Evolutionary conservation across 352 stramenopile species (phyloP).

Genomic region (Globisporangium splendens): DNA sequence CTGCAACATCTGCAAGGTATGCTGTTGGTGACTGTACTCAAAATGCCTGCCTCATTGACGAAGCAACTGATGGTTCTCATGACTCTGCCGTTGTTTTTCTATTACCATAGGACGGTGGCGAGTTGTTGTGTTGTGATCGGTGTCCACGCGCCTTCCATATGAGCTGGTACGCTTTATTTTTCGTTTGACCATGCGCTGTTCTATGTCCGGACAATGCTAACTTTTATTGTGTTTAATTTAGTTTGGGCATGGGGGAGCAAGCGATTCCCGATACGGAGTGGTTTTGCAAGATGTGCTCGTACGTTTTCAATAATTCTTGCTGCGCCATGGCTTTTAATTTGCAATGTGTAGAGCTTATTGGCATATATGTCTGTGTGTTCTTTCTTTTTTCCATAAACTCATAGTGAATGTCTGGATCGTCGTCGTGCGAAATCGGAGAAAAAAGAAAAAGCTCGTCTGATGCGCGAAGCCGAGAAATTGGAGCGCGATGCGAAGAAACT

Average conservation of each 20-base stretch:
- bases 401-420: conserved; percentile 73
- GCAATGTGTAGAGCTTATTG: too few relatives aligned
- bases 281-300: conserved; percentile 88
- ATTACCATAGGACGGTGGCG: conserved; percentile 52
- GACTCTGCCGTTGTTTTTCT: not conserved
- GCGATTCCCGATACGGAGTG: conserved; percentile 82
- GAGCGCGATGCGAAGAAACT: conserved; percentile 68
- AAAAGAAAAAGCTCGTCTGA: conserved; percentile 70
- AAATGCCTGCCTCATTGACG: too few relatives aligned
- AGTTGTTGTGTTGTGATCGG: conserved; percentile 89
- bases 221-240: conserved; percentile 13
- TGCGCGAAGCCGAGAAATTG: conserved; percentile 79
- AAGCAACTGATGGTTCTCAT: not conserved
- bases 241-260: conserved; percentile 72
- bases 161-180: conserved; percentile 47
- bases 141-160: conserved; percentile 93
- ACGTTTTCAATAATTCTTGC: conserved; percentile 19
- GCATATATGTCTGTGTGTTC: too few relatives aligned
- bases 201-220: not conserved
- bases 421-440: conserved; percentile 71
- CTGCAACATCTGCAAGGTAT: conserved; percentile 86
- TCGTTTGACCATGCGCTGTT: not conserved
- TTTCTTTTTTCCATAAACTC: not conserved
- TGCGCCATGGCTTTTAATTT: not conserved
- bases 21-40: too few relatives aligned